A percentile compares a stretch with the other conserved stretches of the same genome.
phyloP scores from a whole-genome alignment of 768 basidiomycete genomes.

The Lactarius psammicola region DNA sequence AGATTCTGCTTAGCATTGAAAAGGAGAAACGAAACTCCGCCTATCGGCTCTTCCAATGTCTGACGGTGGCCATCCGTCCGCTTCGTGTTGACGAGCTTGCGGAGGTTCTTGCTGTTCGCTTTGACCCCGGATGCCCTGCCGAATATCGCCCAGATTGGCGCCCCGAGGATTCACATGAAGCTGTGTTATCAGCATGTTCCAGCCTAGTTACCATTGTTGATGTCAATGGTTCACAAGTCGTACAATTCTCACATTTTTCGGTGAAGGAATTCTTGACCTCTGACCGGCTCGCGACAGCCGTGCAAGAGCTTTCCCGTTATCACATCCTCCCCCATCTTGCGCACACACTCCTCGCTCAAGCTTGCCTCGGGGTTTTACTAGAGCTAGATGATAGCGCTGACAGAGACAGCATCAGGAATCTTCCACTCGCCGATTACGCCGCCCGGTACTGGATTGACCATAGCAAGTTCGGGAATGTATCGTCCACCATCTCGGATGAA shows the following conservation, averaged over 20 bases:
- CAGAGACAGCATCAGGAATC: neutral
- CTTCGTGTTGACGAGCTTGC: conserved; percentile 3
- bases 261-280: conserved; percentile 3
- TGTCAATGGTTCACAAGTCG: neutral
- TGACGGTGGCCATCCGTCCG: neutral
- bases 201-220: neutral
- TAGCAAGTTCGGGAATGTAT: neutral
- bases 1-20: neutral
- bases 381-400: neutral
- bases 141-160: conserved; percentile 2
- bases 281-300: neutral
- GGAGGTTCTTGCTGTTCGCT: neutral
- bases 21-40: neutral
- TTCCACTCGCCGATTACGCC: neutral
- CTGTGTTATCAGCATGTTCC: neutral
- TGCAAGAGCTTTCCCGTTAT: neutral
- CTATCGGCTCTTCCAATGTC: neutral
- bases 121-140: neutral
- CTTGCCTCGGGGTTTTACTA: neutral
- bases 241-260: neutral
- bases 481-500: neutral
- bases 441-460: neutral
- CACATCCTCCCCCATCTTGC: neutral
- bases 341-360: neutral
- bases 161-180: conserved; percentile 1